Conservation (phyloP, 1,139 yeast genomes). For the Yamadazyma siamensis region DNA sequence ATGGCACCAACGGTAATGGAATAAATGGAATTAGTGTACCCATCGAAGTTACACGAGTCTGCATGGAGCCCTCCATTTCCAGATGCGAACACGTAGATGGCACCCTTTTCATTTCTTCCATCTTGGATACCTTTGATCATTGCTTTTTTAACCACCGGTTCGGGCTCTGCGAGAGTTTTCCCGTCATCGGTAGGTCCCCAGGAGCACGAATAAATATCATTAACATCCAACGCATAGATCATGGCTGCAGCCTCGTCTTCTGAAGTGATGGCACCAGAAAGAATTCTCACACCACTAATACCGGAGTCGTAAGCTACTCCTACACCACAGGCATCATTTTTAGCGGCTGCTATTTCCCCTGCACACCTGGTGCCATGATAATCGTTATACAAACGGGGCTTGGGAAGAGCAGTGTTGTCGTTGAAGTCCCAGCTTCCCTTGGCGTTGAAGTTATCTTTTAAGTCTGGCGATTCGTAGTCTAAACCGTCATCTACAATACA, state of each 20-base stretch:
- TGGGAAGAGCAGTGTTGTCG: constrained; percentile 69
- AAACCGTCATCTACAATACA: constrained; percentile 95
- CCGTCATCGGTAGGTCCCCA: constrained; percentile 99
- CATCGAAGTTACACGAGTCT: constrained; percentile 96
- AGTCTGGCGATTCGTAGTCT: constrained; percentile 74
- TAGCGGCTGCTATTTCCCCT: constrained; percentile 92
- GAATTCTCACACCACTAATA: constrained; percentile 87
- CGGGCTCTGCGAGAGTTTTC: constrained; percentile 79
- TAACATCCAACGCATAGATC: constrained; percentile 71
- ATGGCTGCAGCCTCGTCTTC: constrained; percentile 92
- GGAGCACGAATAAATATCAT: constrained; percentile 93
- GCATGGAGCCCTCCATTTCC: constrained; percentile 87
- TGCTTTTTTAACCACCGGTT: constrained; percentile 72
- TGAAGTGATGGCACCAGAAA: constrained; percentile 73
- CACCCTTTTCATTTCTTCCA: constrained; percentile 81
- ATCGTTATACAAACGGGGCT: constrained; percentile 79
- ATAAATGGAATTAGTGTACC: constrained; percentile 93
- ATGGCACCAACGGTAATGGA: constrained; percentile 95
- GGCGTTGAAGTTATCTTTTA: constrained; percentile 64
- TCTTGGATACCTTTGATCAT: constrained; percentile 78
- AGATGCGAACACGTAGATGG: constrained; percentile 90
- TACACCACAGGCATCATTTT: constrained; percentile 84
- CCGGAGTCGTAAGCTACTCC: constrained; percentile 89
- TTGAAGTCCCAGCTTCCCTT: constrained; percentile 92
- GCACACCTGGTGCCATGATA: constrained; percentile 98